These are phyloP conservation scores for Pulveroboletus ravenelii DNA, from an alignment of 768 basidiomycete genomes.

Conservation along the genomic window DNA sequence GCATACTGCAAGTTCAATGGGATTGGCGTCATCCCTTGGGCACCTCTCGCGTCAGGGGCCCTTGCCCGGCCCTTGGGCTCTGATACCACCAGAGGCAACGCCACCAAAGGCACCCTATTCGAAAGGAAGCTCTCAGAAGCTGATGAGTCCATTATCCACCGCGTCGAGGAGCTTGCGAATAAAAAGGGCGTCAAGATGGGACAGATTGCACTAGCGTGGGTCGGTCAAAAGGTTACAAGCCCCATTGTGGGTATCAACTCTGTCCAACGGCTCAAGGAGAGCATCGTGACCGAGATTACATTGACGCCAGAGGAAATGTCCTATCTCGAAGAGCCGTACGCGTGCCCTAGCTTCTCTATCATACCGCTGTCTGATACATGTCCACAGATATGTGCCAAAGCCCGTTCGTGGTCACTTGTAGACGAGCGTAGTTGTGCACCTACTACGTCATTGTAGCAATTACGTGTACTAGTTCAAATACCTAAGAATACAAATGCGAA, in stretches of 20 bases:
- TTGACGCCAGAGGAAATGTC: conserved; percentile 29
- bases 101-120: conserved; percentile 15
- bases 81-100: conserved; percentile 19
- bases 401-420: conserved; percentile 14
- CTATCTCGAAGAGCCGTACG: conserved; percentile 31
- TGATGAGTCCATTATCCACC: conserved; percentile 34
- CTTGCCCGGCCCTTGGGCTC: conserved; percentile 36
- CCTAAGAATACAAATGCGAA: conserved; percentile 13
- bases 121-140: conserved; percentile 27
- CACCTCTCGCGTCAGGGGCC: conserved; percentile 37
- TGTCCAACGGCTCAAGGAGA: conserved; percentile 29
- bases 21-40: conserved; percentile 51
- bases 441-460: conserved; percentile 4
- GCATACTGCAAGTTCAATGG: conserved; percentile 45
- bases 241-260: conserved; percentile 44
- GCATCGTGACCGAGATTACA: conserved; percentile 21
- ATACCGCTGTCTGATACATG: not conserved
- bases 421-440: not conserved
- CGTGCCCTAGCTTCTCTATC: not conserved
- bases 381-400: conserved; percentile 17
- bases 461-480: not conserved
- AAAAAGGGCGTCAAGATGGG: conserved; percentile 40
- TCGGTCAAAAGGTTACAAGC: conserved; percentile 36
- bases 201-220: conserved; percentile 46
- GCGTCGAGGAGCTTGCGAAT: conserved; percentile 40